Evolutionary conservation across 768 basidiomycete species (phyloP), one percentile per base, ranked within the genome.

Genomic region (Sutorius australiensis): DNA sequence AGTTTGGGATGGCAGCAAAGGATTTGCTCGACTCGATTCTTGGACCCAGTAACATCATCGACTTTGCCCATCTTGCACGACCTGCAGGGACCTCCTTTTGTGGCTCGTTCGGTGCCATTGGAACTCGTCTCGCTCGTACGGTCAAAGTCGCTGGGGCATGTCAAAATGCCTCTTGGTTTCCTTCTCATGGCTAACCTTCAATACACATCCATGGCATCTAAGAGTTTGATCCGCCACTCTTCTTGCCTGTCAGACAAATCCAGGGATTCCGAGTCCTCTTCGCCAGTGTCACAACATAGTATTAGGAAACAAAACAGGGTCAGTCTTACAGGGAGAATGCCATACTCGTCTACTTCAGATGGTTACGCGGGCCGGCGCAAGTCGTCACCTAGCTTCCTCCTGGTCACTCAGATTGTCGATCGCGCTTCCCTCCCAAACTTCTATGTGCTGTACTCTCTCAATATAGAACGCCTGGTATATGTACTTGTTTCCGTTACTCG

Each of bases 21-120:
- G 63, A 71, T 38, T 49, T 71, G 30, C 58, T 69, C 24, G 63
- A 70, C 30, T 61, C 58, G 0, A 71, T 69, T 42, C 57, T 65
- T 46, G 55, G 57, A 38, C 55, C 61, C 16, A 54, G 42, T 24
- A 34, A 42, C n/a, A 32, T 42, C 30, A 16, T 46, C 1, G 47
- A 54, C 28, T 45, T 56, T 24, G 16, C 37, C 38, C 32, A 39
- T 28, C 36, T 61, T 21, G 46, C 42, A 4, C 56, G 48, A 30
- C 57, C 62, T 16, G 33, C 50, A 27, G 55, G 62, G 16, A 53
- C 62, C 36, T 66, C 64, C 13, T 60, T 70, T n/a, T 50, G 55
- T 32, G 67, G 65, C 16, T 54, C 67, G 21, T 61, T 69, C 37
- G 65, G 65, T 31, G 44, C 52, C 16, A 57, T 67, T 44, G 59